phyloP scores from a whole-genome alignment of 1,284 basidiomycete genomes.

The Ceratobasidium sp. region DNA sequence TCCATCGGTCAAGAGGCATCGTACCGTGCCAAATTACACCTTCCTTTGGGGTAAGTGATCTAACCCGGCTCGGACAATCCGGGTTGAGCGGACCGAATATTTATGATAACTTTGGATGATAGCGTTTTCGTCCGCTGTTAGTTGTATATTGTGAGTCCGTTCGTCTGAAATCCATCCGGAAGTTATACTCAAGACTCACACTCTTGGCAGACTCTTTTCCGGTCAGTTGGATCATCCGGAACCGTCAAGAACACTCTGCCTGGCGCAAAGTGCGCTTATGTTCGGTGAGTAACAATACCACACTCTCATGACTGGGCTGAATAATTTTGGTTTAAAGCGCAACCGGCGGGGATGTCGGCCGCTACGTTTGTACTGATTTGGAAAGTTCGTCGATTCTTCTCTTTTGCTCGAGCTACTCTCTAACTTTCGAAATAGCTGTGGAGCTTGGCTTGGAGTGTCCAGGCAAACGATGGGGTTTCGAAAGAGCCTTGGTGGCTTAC shows the following conservation, averaged over 20 bases:
- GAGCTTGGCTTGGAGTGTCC: constrained; percentile 24
- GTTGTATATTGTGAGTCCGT: constrained; percentile 5
- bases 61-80: not conserved
- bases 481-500: constrained; percentile 25
- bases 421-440: constrained; percentile 5
- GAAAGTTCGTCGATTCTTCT: constrained; percentile 12
- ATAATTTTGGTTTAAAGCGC: not conserved
- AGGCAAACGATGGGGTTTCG: constrained; percentile 14
- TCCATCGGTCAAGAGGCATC: constrained; percentile 17
- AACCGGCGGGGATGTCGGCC: constrained; percentile 28
- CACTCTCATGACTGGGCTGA: not conserved
- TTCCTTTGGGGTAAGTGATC: constrained; percentile 19
- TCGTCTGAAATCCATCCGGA: not conserved
- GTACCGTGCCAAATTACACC: constrained; percentile 9
- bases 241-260: constrained; percentile 16
- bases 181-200: not conserved
- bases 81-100: too few species aligned
- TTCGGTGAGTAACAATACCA: constrained; percentile 9
- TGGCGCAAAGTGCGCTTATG: constrained; percentile 30
- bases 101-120: not conserved
- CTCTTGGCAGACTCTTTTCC: constrained; percentile 10
- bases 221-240: constrained; percentile 14
- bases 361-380: constrained; percentile 14
- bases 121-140: constrained; percentile 10
- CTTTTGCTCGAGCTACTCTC: not conserved